These are phyloP conservation scores for Flaveria bidentis DNA, from an alignment of 129 eudicot genomes.

Conservation along the genomic window DNA sequence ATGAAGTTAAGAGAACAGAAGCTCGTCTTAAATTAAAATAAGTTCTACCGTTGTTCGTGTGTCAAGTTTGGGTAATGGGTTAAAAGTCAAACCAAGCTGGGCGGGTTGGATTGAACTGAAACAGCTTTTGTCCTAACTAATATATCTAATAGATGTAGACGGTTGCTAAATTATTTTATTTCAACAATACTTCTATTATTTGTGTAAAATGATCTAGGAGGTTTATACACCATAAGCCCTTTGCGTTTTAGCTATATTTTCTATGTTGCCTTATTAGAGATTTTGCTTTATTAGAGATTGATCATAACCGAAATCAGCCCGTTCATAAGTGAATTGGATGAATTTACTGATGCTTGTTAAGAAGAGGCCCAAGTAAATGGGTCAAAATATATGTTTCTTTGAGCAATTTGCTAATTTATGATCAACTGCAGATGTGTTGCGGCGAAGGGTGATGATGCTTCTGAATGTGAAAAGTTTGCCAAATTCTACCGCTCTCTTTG, in stretches of 20 bases:
- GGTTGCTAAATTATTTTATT: no score
- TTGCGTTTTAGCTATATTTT: not conserved
- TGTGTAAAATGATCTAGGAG: not conserved
- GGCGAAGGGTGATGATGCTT: slow-evolving; percentile 45
- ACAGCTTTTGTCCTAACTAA: not conserved
- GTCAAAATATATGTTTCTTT: not conserved
- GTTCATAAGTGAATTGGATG: no score
- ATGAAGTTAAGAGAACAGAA: not conserved
- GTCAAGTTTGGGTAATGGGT: not conserved
- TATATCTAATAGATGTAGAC: no score
- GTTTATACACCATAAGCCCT: not conserved
- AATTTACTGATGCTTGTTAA: not conserved
- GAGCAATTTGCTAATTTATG: not conserved
- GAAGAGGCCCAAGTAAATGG: not conserved
- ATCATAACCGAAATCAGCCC: not conserved
- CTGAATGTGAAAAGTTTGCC: slow-evolving; percentile 42
- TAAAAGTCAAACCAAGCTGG: not conserved
- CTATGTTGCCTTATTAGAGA: no score
- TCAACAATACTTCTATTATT: no score
- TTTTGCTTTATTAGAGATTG: not conserved
- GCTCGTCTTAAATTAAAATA: not conserved
- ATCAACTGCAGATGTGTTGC: slow-evolving; percentile 38
- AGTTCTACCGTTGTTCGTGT: not conserved
- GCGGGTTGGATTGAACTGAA: not conserved
- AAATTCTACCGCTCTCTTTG: slow-evolving; percentile 43